A percentile compares a stretch with the other conserved stretches of the same genome.
These are phyloP conservation scores for Bipolaris bicolor DNA, from an alignment of 2,329 filamentous ascomycete genomes.

Conservation along the genomic window DNA sequence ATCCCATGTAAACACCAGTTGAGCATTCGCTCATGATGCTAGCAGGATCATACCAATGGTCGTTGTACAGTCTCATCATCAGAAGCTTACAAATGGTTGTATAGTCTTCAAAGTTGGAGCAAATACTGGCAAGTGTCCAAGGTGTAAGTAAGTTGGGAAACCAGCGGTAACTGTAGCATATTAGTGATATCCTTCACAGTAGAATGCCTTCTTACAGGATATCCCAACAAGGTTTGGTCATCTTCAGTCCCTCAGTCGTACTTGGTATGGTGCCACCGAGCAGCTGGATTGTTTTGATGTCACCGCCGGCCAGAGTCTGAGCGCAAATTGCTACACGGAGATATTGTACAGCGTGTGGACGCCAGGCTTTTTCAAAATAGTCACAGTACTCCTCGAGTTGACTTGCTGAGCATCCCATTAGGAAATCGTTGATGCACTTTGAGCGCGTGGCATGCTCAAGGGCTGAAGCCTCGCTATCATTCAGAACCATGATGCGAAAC, in stretches of 20 bases:
- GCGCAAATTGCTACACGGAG: constrained; percentile 38
- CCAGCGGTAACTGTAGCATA: constrained; percentile 30
- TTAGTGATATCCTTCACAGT: neutral
- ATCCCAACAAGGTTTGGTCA: constrained; percentile 41
- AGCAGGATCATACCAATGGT: constrained; percentile 33
- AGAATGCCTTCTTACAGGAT: constrained; percentile 25
- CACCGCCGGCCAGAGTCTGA: constrained; percentile 31
- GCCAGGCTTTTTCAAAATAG: constrained; percentile 41
- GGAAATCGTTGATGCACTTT: constrained; percentile 30
- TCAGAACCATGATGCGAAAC: constrained; percentile 41
- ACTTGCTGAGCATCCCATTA: constrained; percentile 32
- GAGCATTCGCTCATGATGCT: constrained; percentile 30
- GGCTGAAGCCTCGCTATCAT: constrained; percentile 34
- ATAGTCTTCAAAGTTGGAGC: constrained; percentile 41
- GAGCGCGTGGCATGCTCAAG: constrained; percentile 34
- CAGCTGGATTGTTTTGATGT: constrained; percentile 32
- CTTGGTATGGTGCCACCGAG: constrained; percentile 36
- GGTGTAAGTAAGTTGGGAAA: constrained; percentile 35
- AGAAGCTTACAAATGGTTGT: constrained; percentile 36
- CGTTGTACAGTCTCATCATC: constrained; percentile 33
- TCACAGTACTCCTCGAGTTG: constrained; percentile 39
- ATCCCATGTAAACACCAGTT: constrained; percentile 35
- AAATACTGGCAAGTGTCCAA: constrained; percentile 35
- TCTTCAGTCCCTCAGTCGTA: constrained; percentile 29
- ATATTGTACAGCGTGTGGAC: constrained; percentile 36